Evolutionary conservation across 441 rosid genomes (phyloP), one percentile per base, ranked within the genome.

Genomic region (Arabidopsis lyrata): DNA sequence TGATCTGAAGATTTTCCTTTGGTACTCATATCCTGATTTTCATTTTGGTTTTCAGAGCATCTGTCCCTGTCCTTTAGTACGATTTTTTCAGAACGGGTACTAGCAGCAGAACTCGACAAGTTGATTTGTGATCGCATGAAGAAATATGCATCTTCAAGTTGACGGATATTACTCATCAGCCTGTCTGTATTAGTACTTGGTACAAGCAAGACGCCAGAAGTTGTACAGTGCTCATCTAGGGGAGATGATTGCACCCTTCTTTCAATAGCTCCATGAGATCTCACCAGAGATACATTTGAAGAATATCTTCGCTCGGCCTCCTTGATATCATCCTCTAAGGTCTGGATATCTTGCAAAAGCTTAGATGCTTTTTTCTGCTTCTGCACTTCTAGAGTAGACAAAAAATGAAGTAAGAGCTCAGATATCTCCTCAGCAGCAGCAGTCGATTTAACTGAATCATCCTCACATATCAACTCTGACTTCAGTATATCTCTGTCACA

Each of bases 131-230:
- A 79, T 78, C 90, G 87, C 87, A 83, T 86, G 72, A 88, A 82
- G 87, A 88, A 87, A 83, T 91, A 89, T 52, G 91, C 92, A 60
- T 83, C 80, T 81, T 88, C 90, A 50, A 91, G 87, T 63, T 82
- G 88, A 65, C 68, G 67, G 52, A 88, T 83, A 81, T 86, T 83
- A 82, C 81, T 86, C 73, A 82, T 75, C 79, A 83, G 81, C 84
- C 83, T 80, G 13, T 71, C 81, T 47, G 85, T 81, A 70, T 77
- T 81, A 66, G 63, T 74, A 53, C 76, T 81, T 57, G 83, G 78
- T 63, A 63, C 66, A 50, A 77, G 50, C 77, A 67, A 61, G 69
- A 83, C 48, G 39, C 41, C 71, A 77, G 81, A 74, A 69, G 74
- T 44, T 38, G 85, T 72, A 75, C 76, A 77, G 48, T 41, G 57